phyloP scores from a whole-genome alignment of 176 grass and related monocot species.

The Carex cristatella region DNA sequence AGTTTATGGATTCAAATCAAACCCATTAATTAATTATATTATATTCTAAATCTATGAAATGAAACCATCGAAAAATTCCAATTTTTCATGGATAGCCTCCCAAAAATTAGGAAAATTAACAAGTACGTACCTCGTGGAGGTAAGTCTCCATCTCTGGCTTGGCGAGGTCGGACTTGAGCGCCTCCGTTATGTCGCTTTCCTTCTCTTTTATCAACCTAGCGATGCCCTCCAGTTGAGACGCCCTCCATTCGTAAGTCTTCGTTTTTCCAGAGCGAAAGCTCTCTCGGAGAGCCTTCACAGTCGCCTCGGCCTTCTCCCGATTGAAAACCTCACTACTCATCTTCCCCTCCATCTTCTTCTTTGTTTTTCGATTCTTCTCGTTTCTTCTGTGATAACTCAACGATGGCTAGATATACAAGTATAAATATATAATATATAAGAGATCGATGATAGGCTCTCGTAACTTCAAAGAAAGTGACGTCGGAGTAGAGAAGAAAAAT shows the following conservation, averaged over 20 bases:
- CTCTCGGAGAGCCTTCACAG: slow-evolving; percentile 33
- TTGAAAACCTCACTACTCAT: not conserved
- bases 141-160: slow-evolving; percentile 71
- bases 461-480: not conserved
- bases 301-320: slow-evolving; percentile 21
- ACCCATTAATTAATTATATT: too few relatives aligned
- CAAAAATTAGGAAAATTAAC: not conserved
- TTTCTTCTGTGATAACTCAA: not conserved
- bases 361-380: not conserved
- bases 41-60: not conserved
- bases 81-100: not conserved
- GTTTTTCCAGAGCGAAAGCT: slow-evolving; percentile 56
- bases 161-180: slow-evolving; percentile 64
- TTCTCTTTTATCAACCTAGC: slow-evolving; percentile 57
- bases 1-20: too few relatives aligned
- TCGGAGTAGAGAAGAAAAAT: not conserved
- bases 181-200: slow-evolving; percentile 56
- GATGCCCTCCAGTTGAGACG: slow-evolving; percentile 47
- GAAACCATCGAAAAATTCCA: not conserved
- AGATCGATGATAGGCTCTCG: not conserved
- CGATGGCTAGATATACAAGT: not conserved
- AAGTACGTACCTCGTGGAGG: slow-evolving; percentile 70
- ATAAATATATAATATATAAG: not conserved
- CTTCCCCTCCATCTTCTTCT: not conserved
- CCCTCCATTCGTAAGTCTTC: slow-evolving; percentile 60